Percentiles rank a stretch among this genome's conserved stretches.
Evolutionary conservation across 2,329 filamentous ascomycete genomes (phyloP).

Genomic region (Fusarium newnesense): DNA sequence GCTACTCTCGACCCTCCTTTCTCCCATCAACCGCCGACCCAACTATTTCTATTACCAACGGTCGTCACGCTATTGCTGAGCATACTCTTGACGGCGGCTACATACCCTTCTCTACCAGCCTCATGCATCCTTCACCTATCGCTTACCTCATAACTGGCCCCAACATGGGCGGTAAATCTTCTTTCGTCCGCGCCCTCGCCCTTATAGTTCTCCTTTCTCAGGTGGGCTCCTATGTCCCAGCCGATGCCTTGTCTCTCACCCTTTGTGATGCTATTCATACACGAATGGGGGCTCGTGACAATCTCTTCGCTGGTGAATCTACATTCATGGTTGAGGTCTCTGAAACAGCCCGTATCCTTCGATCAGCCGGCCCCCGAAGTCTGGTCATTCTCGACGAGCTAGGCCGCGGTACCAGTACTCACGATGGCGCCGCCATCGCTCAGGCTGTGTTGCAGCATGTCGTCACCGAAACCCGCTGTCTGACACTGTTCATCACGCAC

Average conservation of each 20-base stretch:
- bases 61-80: slow-evolving; percentile 96
- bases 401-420: slow-evolving; percentile 90
- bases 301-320: slow-evolving; percentile 91
- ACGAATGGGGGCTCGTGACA: slow-evolving; percentile 95
- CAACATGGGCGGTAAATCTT: slow-evolving; percentile 99
- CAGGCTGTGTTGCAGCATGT: slow-evolving; percentile 90
- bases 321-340: slow-evolving; percentile 99
- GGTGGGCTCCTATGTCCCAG: slow-evolving; percentile 93
- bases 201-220: slow-evolving; percentile 94
- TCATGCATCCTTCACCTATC: slow-evolving; percentile 72
- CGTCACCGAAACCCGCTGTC: slow-evolving; percentile 75
- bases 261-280: slow-evolving; percentile 93
- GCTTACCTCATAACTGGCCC: slow-evolving; percentile 93
- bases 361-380: slow-evolving; percentile 83
- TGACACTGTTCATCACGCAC: slow-evolving; percentile 97
- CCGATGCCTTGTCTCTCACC: slow-evolving; percentile 76
- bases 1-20: slow-evolving; percentile 83
- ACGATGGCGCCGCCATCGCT: slow-evolving; percentile 96
- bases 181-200: slow-evolving; percentile 91
- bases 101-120: slow-evolving; percentile 86
- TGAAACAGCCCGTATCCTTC: slow-evolving; percentile 91
- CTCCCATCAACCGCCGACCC: slow-evolving; percentile 70
- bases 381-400: slow-evolving; percentile 95
- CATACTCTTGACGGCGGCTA: slow-evolving; percentile 86
- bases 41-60: slow-evolving; percentile 70